Evolutionary conservation across 768 basidiomycete species (phyloP), one percentile per base, ranked within the genome.

Genomic region (Termitomyces eurrhizus): DNA sequence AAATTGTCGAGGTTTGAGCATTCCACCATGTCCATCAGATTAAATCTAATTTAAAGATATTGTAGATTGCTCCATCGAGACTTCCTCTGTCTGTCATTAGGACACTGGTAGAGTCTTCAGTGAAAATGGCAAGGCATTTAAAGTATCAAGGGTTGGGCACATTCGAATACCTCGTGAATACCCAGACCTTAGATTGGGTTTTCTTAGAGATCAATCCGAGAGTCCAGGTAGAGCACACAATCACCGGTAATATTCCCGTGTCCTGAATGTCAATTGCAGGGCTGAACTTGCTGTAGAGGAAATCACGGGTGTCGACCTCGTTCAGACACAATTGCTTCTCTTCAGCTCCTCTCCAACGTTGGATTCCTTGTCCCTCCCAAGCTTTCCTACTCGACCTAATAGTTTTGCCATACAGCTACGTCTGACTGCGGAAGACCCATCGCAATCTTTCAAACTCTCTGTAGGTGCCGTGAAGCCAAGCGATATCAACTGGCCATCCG

Each of bases 151-250:
- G 93, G 66, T 90, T 93, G 16, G 92, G 93, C 58, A 95, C 93
- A 18, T 91, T 89, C 48, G 93, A 95, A 75, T 95, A 91, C 79
- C 79, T 95, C 62, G 85, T 94, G 65, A 92, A 94, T 54, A 56
- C 68, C 67, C 83, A 87, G 64, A 80, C 83, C 67, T 82, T 83
- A 62, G 77, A 89, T 63, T 90, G 92, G 77, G 92, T 93, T 73
- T 95, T 95, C 73, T 89, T 95, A 49, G 64, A 65, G 44, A 65
- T 65, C 33, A 65, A 65, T 45, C 64, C 64, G 26, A 89, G 93
- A 73, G 90, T 95, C 57, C 93, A 95, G 72, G 93, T 95, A 70
- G 93, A 95, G 71, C 93, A 95, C 75, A 95, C 93, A 50, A 86
- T 95, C 66, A 93, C 93, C 59, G 90, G 90, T 87, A 66, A 42